Percentiles rank a stretch among this genome's conserved stretches.
Evolutionary conservation across 1,284 basidiomycete species (phyloP).

Genomic region (Hymenochaete sp.): DNA sequence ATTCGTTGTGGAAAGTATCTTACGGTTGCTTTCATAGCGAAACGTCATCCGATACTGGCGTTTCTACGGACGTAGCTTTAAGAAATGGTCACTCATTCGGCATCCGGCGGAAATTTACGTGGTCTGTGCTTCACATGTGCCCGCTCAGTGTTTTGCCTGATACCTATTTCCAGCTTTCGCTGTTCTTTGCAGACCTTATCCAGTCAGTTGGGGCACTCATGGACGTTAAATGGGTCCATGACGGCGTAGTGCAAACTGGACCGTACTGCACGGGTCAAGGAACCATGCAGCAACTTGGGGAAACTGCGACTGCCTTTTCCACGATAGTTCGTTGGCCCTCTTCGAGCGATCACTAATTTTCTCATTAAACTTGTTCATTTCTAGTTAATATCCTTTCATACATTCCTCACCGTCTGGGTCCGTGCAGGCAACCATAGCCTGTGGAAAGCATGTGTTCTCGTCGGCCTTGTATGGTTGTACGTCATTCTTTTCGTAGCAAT

Average conservation of each 20-base stretch:
- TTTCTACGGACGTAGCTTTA: slow-evolving; percentile 21
- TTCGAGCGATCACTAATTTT: slow-evolving; percentile 5
- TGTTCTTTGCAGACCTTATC: slow-evolving; percentile 30
- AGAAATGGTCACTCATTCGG: slow-evolving; percentile 25
- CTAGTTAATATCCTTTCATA: slow-evolving; percentile 30
- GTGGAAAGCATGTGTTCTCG: slow-evolving; percentile 23
- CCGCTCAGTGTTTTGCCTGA: slow-evolving; percentile 1
- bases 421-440: slow-evolving; percentile 23
- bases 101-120: slow-evolving; percentile 32
- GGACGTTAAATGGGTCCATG: slow-evolving; percentile 30
- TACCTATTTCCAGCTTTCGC: slow-evolving; percentile 25
- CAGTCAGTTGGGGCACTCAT: slow-evolving; percentile 30
- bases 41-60: slow-evolving; percentile 26
- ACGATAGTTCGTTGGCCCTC: slow-evolving; percentile 28
- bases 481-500: slow-evolving; percentile 29
- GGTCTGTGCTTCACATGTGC: slow-evolving; percentile 20
- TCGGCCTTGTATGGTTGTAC: slow-evolving; percentile 29
- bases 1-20: not conserved
- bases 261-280: slow-evolving; percentile 31
- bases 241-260: slow-evolving; percentile 28
- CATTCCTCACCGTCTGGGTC: slow-evolving; percentile 31
- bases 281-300: slow-evolving; percentile 32
- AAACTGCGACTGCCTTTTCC: slow-evolving; percentile 33
- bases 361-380: not conserved
- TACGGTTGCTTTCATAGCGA: slow-evolving; percentile 18